Evolutionary conservation across 2,329 filamentous ascomycete genomes (phyloP), one percentile per base, ranked within the genome.

Genomic region (Rhynchosporium agropyri): DNA sequence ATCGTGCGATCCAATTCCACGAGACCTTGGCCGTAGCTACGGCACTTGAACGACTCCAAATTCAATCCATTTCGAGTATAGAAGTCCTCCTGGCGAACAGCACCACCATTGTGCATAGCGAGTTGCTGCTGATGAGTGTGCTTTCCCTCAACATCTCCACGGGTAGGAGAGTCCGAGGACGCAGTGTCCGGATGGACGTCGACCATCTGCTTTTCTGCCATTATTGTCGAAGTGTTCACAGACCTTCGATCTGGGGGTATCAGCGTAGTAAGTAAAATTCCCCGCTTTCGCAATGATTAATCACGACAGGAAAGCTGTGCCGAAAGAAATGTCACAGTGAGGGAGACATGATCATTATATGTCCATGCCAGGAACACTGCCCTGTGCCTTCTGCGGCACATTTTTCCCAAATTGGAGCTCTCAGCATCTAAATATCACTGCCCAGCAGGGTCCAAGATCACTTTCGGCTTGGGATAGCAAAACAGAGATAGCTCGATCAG

Each of bases 1-100:
- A 83, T 60, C 4, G 58, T 54, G 13, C 58, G 58, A 55, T 60
- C 58, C 9, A 60, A 49, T 29, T 60, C 58, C 29, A 60, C 58
- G 10, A 60, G 46, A 3, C 58, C 58, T 2, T 54, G 38, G 10
- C 58, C 58, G 28, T 60, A 60, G 29, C 58, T 60, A 13, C 58
- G 40, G 49, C 54, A 54, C 58, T 60, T 60, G 49, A 60, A 60
- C 15, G 58, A 60, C 12, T 60, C 58, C 3, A 60, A n/a, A 49
- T 60, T 60, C 40, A 60, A 33, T 2, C 58, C 58, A 54, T 60
- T 60, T 46, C 58, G 48, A 20, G 58, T 60, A n/a, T 46, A 48
- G 58, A 60, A 60, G 40, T 60, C 46, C 5, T 38, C 38, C 43
- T 46, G 29, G 45, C 58, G 58, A 48, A 40, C 42, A 28, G 28